Base-by-base conservation (phyloP, 2,329 filamentous ascomycete genomes). In the Phyllosticta citrichinensis region DNA sequence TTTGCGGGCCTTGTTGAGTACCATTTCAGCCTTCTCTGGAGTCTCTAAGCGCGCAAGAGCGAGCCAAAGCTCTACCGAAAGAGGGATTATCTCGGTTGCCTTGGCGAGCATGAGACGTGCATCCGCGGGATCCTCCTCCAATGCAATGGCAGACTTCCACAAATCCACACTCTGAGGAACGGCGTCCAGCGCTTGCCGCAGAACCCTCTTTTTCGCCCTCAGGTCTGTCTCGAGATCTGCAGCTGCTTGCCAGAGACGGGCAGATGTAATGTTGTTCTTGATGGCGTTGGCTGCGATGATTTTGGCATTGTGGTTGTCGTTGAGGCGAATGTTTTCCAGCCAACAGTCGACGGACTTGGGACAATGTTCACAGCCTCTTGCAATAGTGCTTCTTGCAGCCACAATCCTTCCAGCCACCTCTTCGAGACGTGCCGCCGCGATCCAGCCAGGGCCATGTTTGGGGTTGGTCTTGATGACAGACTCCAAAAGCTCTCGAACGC, bases 381-480 rank as follows among this genome's bases (percentile, higher is more conserved):
- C 86, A 63, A 99, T 96, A 47, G 95, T 83, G 67, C 88, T 94
- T 61, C 93, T 85, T 12, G 94, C 94, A 3, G 91, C 88, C 6
- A 95, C 91, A 61, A 89, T 88, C 75, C 95, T 96, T 53, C 93
- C 93, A 2, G 94, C 94, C 63, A 95, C 80, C 72, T 97, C 92
- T 73, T 99, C 95, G 55, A 99, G 76, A 69, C 94, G 85, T 17
- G 93, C 91, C 3, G 94, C 89, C 4, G 95, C 94, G 67, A 99
- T 95, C 89, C 95, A 99, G 20, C 91, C 94, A 10, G 94, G 89
- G 0, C 89, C 91, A 70, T 97, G 95, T 64, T 90, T 92, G 2
- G 93, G 90, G 72, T 99, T 99, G 8, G 93, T 97, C 75, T 94
- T 95, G 72, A 96, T 95, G 55, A 97, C 94, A 0, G 93, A 97